These are phyloP conservation scores for Alternaria burnsii DNA, from an alignment of 2,329 filamentous ascomycete genomes.

Conservation along the genomic window DNA sequence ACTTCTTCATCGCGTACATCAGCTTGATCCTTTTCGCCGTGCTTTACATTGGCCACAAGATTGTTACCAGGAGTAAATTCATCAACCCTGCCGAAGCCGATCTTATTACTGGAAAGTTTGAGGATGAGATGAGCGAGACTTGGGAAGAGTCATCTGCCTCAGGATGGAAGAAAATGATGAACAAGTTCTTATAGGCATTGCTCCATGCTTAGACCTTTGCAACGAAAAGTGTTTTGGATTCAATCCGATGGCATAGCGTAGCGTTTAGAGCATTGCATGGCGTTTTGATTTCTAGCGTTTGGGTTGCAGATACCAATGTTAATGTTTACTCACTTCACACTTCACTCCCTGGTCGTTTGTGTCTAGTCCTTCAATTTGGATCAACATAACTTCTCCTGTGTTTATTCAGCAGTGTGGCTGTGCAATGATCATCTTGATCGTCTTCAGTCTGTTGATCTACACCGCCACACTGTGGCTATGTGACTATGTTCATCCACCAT, in stretches of 20 bases:
- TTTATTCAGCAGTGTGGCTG: neutral
- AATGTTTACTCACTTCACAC: constrained; percentile 17
- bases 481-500: neutral
- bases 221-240: constrained; percentile 23
- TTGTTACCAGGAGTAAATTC: constrained; percentile 48
- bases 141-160: constrained; percentile 47
- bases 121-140: constrained; percentile 39
- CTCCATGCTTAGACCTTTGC: neutral
- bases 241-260: constrained; percentile 25
- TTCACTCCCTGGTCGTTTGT: neutral
- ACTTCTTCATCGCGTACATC: constrained; percentile 53
- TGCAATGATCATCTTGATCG: neutral
- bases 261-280: constrained; percentile 28
- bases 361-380: neutral
- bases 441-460: neutral
- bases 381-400: neutral
- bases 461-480: constrained; percentile 6
- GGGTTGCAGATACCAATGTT: constrained; percentile 23
- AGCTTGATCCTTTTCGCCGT: constrained; percentile 52
- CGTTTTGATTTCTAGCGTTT: constrained; percentile 22
- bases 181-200: constrained; percentile 31
- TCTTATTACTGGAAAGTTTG: constrained; percentile 52
- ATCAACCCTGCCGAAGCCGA: constrained; percentile 55
- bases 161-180: constrained; percentile 43
- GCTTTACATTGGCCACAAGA: constrained; percentile 69